A percentile compares a stretch with the other conserved stretches of the same genome.
Conservation (phyloP, 148 eudicot genomes). For the Pouteria glomerata region DNA sequence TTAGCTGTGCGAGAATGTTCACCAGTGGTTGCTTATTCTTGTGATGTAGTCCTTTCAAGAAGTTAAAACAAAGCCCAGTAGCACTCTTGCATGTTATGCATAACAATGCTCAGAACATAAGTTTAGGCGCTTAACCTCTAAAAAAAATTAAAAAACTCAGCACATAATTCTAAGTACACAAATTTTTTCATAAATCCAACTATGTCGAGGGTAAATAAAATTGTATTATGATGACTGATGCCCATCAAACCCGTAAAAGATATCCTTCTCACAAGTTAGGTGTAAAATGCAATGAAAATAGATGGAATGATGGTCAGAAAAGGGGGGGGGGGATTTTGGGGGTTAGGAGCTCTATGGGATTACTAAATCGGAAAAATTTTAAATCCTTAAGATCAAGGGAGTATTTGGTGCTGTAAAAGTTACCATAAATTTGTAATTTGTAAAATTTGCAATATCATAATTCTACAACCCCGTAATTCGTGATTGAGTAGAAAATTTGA, state of each 20-base stretch:
- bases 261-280: neutral
- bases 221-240: neutral
- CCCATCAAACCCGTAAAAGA: neutral
- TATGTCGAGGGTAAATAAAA: neutral
- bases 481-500: too few species aligned
- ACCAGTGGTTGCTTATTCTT: neutral
- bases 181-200: neutral
- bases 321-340: neutral
- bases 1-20: neutral
- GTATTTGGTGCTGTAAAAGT: too few species aligned
- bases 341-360: too few species aligned
- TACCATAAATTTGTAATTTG: too few species aligned
- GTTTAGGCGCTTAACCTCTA: too few species aligned
- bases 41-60: neutral
- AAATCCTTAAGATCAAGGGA: too few species aligned
- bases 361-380: too few species aligned
- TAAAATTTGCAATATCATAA: too few species aligned
- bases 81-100: neutral
- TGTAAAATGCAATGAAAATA: neutral
- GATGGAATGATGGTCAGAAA: neutral
- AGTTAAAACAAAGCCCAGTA: neutral
- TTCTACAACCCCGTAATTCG: too few species aligned
- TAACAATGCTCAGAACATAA: neutral
- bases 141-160: too few species aligned
- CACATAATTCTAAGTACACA: neutral